Evolutionary conservation across 75 land plant genomes (phyloP).

Genomic region (Chamaecyparis obtusa): DNA sequence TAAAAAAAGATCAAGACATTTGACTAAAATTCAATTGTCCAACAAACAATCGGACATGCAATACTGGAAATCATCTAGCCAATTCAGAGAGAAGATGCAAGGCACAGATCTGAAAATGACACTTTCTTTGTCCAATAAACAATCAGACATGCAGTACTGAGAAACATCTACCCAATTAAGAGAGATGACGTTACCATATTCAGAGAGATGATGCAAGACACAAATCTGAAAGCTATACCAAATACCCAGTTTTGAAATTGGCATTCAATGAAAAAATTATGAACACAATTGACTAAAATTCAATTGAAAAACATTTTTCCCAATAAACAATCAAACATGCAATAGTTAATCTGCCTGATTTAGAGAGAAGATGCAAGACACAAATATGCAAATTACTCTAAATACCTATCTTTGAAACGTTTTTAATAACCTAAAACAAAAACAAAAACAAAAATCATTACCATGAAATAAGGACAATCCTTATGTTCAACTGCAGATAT

Average conservation of each 20-base stretch:
- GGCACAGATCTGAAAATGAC: background rate
- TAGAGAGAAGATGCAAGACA: background rate
- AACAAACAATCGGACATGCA: background rate
- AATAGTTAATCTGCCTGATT: no score
- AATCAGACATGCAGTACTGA: no score
- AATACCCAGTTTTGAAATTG: background rate
- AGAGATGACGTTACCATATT: no score
- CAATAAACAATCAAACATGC: no score
- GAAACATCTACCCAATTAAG: no score
- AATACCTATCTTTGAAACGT: background rate
- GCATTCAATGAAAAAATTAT: background rate
- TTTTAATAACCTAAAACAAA: background rate
- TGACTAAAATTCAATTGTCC: background rate
- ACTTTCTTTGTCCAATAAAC: no score
- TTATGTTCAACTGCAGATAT: conserved; percentile 34
- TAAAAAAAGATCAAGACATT: no score
- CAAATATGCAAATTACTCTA: background rate
- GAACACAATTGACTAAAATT: background rate
- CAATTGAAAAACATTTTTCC: background rate
- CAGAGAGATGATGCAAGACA: no score
- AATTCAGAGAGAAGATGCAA: background rate
- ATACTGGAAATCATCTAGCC: background rate
- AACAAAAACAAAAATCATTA: background rate
- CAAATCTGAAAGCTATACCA: background rate
- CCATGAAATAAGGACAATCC: background rate